Evolutionary conservation across 2,329 filamentous ascomycete species (phyloP), one percentile per base, ranked within the genome.

Genomic region (Neocatenulostroma microsporum): DNA sequence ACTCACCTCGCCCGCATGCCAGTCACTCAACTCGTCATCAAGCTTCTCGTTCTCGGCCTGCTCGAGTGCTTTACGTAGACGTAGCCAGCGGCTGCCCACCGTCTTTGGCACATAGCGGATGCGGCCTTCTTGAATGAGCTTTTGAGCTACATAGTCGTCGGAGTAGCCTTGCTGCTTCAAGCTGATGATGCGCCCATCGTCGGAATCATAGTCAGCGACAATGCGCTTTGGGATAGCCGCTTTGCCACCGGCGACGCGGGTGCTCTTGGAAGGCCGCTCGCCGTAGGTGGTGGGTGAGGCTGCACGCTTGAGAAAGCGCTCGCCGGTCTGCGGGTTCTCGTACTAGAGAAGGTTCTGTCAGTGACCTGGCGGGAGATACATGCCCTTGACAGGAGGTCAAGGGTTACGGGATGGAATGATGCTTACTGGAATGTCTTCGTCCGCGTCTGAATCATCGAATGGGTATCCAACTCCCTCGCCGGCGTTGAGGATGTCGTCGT

Each of bases 1-100:
- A 40, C 58, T 47, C 53, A 70, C 69, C 50, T 74, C 70, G 13
- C 62, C 62, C 10, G 61, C 54, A 34, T 67, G 60, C 70, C 70
- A 74, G 46, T 69, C 67, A 33, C 60, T 67, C 42, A 67, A 52
- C 25, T 68, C 63, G 33, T 67, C 62, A 30, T 67, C 59, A 0
- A 74, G 56, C 17, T 62, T 53, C 29, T 62, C 58, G 39, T 72
- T 67, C n/a, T 66, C 57, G 15, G 58, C 57, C 24, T 60, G 53
- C 21, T 62, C 60, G 29, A 69, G 55, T 2, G 59, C 61, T 24
- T 61, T 56, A 36, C 63, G 62, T 33, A 72, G 59, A 15, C 69
- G 66, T 27, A 54, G 48, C 51, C 65, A 69, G 25, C 69, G 67
- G 21, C 65, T 67, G 14, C 62, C 60, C 35, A 73, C 64, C 2